Conservation (phyloP, 305 asterid species). For the Withania somnifera region DNA sequence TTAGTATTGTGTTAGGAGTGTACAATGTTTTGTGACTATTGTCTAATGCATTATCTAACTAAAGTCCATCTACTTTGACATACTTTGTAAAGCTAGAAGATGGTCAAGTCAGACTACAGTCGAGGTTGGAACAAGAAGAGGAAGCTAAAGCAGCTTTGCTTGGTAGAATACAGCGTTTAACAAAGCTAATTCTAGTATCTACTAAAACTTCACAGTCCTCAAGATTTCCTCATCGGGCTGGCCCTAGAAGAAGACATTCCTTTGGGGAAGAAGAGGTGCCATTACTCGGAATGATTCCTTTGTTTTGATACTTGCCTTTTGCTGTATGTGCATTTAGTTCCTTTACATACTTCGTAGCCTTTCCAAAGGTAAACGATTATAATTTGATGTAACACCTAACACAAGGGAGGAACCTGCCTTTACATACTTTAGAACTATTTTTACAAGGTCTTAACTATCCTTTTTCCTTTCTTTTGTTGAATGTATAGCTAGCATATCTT, state of each 20-base stretch:
- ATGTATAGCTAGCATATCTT: slow-evolving; percentile 90
- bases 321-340: background rate
- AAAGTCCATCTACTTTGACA: slow-evolving; percentile 2
- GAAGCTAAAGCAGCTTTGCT: slow-evolving; percentile 96
- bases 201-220: slow-evolving; percentile 76
- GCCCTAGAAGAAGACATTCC: slow-evolving; percentile 88
- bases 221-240: slow-evolving; percentile 61
- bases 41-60: background rate
- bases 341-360: background rate
- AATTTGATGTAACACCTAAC: background rate
- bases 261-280: slow-evolving; percentile 99
- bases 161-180: slow-evolving; percentile 93
- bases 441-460: background rate
- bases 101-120: slow-evolving; percentile 94
- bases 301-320: background rate
- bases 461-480: background rate
- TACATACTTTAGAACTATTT: background rate
- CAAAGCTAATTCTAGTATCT: slow-evolving; percentile 91
- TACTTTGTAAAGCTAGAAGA: slow-evolving; percentile 81
- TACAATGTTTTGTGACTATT: background rate
- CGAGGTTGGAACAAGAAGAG: slow-evolving; percentile 98
- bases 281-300: background rate
- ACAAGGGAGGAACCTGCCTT: background rate
- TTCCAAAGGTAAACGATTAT: background rate
- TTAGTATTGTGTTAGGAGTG: background rate